phyloP scores from a whole-genome alignment of 1,284 basidiomycete genomes.

The Lignosus rhinocerotis region DNA sequence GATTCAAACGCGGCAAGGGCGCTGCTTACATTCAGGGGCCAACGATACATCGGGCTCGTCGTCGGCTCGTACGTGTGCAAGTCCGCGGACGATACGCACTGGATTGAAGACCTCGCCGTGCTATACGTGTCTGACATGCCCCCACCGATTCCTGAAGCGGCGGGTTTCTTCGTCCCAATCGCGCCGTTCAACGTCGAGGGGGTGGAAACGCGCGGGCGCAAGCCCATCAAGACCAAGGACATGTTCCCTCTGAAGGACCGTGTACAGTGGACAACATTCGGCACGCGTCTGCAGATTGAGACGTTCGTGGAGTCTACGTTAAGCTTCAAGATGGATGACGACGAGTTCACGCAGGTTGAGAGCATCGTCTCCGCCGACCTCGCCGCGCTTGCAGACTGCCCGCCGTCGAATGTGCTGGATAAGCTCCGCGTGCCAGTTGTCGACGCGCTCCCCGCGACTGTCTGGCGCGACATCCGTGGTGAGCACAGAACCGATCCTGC shows the following conservation, averaged over 20 bases:
- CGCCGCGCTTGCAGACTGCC: not conserved
- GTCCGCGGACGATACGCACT: constrained; percentile 10
- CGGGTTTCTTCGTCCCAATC: constrained; percentile 18
- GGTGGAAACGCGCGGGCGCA: not conserved
- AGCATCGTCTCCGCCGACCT: constrained; percentile 9
- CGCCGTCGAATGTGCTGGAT: not conserved
- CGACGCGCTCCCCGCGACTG: constrained; percentile 21
- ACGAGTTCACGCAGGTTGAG: constrained; percentile 24
- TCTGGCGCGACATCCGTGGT: constrained; percentile 30
- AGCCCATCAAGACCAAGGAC: constrained; percentile 19
- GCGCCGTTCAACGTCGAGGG: constrained; percentile 6
- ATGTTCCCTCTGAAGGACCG: constrained; percentile 25
- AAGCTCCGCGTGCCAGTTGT: constrained; percentile 16
- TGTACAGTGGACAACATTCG: constrained; percentile 27
- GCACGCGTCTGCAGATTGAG: constrained; percentile 22
- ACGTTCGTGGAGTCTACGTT: constrained; percentile 21
- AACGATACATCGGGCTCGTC: constrained; percentile 29
- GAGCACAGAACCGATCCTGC: constrained; percentile 21
- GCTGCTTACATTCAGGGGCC: constrained; percentile 8
- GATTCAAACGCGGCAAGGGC: constrained; percentile 10
- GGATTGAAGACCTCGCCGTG: constrained; percentile 23
- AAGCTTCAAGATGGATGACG: constrained; percentile 23
- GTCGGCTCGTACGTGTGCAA: constrained; percentile 14
- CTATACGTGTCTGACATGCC: constrained; percentile 13
- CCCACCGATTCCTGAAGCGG: constrained; percentile 4